phyloP scores from a whole-genome alignment of 768 basidiomycete species.

The Boletus fagicola region DNA sequence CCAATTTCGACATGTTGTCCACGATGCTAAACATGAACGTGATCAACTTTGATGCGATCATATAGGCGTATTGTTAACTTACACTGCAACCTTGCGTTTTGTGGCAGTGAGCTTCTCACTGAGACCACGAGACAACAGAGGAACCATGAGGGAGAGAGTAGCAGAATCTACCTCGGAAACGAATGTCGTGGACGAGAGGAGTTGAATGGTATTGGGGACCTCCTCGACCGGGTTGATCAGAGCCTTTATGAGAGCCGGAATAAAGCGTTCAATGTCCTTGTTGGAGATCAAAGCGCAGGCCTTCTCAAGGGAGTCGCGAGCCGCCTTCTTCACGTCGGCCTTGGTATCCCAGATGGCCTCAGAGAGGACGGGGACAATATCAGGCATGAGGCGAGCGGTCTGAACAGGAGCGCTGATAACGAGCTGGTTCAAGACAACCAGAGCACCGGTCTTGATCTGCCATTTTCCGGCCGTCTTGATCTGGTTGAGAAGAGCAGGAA shows the following conservation, averaged over 20 bases:
- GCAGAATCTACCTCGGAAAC: constrained; percentile 99
- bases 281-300: constrained; percentile 93
- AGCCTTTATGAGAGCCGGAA: constrained; percentile 96
- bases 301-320: constrained; percentile 91
- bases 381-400: constrained; percentile 86
- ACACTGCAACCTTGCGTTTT: constrained; percentile 98
- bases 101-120: constrained; percentile 92
- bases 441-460: constrained; percentile 91
- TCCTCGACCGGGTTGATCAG: constrained; percentile 99
- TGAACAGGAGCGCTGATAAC: constrained; percentile 79
- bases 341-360: constrained; percentile 99
- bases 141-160: constrained; percentile 97
- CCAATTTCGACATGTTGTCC: constrained; percentile 99
- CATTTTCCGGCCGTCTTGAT: constrained; percentile 97
- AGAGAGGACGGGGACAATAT: constrained; percentile 90
- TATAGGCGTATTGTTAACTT: constrained; percentile 33
- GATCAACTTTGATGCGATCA: constrained; percentile 19
- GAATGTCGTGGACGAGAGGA: constrained; percentile 98
- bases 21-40: constrained; percentile 59
- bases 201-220: constrained; percentile 90
- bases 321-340: constrained; percentile 97
- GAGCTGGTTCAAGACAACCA: constrained; percentile 82
- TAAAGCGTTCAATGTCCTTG: constrained; percentile 97
- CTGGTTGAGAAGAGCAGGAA: constrained; percentile 86
- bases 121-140: constrained; percentile 90